Evolutionary conservation across 345 rosid genomes (phyloP).

Genomic region (Viola odorata): DNA sequence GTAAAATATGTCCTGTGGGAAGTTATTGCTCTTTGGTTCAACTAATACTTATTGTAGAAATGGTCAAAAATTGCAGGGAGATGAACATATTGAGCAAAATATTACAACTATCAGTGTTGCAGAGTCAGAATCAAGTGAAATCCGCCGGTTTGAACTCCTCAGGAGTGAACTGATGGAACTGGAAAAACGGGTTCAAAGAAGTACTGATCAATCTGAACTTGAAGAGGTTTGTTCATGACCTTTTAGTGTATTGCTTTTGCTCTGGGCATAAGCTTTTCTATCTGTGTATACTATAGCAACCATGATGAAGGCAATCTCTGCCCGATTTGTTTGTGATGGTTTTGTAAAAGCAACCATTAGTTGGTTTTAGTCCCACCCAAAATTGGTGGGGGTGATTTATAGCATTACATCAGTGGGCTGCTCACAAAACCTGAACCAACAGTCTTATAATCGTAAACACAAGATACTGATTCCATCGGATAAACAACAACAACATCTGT

Average conservation of each 20-base stretch:
- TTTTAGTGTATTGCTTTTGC: background rate
- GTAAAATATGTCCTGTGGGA: background rate
- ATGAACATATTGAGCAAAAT: slow-evolving; percentile 32
- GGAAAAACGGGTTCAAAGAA: slow-evolving; percentile 78
- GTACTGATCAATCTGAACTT: slow-evolving; percentile 55
- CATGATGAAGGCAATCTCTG: too few relatives aligned
- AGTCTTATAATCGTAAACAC: background rate
- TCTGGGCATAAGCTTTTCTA: too few relatives aligned
- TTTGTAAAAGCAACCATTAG: background rate
- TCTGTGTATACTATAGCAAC: too few relatives aligned
- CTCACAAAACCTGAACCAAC: background rate
- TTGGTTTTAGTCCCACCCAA: background rate
- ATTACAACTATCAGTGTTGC: slow-evolving; percentile 27
- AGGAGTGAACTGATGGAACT: slow-evolving; percentile 90
- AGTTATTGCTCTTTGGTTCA: slow-evolving; percentile 2
- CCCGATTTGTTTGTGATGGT: too few relatives aligned
- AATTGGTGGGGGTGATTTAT: background rate
- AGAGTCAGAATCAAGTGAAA: slow-evolving; percentile 55
- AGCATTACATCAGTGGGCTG: background rate
- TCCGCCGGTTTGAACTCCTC: slow-evolving; percentile 67
- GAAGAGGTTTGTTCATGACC: slow-evolving; percentile 47
- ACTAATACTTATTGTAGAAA: slow-evolving; percentile 7
- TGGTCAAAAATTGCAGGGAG: slow-evolving; percentile 45
- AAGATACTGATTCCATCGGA: background rate
- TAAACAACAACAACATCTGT: background rate